These are phyloP conservation scores for Skeletonema grethae DNA, from an alignment of 108 stramenopile species.

Conservation along the genomic window DNA sequence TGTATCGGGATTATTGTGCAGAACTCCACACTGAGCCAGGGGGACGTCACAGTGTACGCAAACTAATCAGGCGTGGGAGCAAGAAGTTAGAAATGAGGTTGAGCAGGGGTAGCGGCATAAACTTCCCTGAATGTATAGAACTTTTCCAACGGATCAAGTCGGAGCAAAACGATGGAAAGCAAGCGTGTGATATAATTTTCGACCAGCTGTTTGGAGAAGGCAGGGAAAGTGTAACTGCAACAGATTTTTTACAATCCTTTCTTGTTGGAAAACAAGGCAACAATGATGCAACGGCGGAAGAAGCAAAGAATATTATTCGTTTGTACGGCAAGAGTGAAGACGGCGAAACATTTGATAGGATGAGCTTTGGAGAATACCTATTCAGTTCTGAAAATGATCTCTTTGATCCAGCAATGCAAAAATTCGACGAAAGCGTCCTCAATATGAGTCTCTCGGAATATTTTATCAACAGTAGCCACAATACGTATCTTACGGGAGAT, in stretches of 20 bases:
- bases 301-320: slow-evolving; percentile 57
- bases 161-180: slow-evolving; percentile 17
- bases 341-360: slow-evolving; percentile 55
- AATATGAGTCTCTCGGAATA: slow-evolving; percentile 83
- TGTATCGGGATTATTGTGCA: slow-evolving; percentile 24
- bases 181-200: slow-evolving; percentile 46
- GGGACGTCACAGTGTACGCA: neutral
- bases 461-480: slow-evolving; percentile 95
- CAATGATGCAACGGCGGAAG: slow-evolving; percentile 44
- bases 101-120: slow-evolving; percentile 25
- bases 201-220: slow-evolving; percentile 55
- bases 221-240: slow-evolving; percentile 41
- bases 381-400: slow-evolving; percentile 57
- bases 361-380: slow-evolving; percentile 67
- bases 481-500: slow-evolving; percentile 96
- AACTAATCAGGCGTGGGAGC: neutral
- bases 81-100: slow-evolving; percentile 3
- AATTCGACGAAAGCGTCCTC: slow-evolving; percentile 49
- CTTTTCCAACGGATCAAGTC: slow-evolving; percentile 50
- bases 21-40: neutral
- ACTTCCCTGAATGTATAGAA: slow-evolving; percentile 53
- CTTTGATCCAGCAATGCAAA: slow-evolving; percentile 62
- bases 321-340: slow-evolving; percentile 29
- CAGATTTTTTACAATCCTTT: slow-evolving; percentile 58
- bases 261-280: slow-evolving; percentile 58